Evolutionary conservation across 805 yeast genomes (phyloP).

Genomic region (Groenewaldozyma tartarivorans): DNA sequence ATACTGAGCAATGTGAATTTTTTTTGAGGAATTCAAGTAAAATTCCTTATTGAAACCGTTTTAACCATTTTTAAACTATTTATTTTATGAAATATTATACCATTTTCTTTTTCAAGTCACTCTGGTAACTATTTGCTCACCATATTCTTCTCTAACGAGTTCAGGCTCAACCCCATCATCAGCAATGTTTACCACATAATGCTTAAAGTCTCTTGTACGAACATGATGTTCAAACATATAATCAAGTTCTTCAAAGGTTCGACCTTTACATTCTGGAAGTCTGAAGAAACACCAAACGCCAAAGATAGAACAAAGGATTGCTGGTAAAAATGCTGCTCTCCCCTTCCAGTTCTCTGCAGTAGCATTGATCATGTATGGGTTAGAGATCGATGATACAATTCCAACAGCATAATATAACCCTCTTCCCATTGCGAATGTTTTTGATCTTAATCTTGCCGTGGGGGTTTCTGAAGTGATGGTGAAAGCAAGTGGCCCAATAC

Average conservation of each 20-base stretch:
- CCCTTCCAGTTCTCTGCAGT: slow-evolving; percentile 37
- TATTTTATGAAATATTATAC: no score
- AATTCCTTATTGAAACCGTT: no score
- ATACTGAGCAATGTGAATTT: no score
- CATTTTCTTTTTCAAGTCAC: no score
- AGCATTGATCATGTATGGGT: slow-evolving; percentile 42
- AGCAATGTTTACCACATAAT: slow-evolving; percentile 9
- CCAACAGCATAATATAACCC: slow-evolving; percentile 19
- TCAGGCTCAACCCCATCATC: no score
- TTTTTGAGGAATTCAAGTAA: no score
- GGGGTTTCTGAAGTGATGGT: slow-evolving; percentile 35
- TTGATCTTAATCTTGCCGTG: slow-evolving; percentile 33
- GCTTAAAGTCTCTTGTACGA: slow-evolving; percentile 21
- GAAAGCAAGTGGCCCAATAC: slow-evolving; percentile 36
- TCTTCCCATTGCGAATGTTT: slow-evolving; percentile 34
- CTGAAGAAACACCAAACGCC: slow-evolving; percentile 38
- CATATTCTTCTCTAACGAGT: no score
- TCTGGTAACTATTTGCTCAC: no score
- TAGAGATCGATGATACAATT: slow-evolving; percentile 13
- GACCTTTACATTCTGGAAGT: slow-evolving; percentile 49
- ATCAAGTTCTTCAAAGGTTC: slow-evolving; percentile 53
- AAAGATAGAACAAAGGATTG: slow-evolving; percentile 26
- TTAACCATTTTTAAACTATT: no score
- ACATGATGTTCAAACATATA: slow-evolving; percentile 33
- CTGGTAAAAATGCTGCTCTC: slow-evolving; percentile 39